Conservation (phyloP, 2,329 filamentous ascomycete genomes). For the Colletotrichum sidae region DNA sequence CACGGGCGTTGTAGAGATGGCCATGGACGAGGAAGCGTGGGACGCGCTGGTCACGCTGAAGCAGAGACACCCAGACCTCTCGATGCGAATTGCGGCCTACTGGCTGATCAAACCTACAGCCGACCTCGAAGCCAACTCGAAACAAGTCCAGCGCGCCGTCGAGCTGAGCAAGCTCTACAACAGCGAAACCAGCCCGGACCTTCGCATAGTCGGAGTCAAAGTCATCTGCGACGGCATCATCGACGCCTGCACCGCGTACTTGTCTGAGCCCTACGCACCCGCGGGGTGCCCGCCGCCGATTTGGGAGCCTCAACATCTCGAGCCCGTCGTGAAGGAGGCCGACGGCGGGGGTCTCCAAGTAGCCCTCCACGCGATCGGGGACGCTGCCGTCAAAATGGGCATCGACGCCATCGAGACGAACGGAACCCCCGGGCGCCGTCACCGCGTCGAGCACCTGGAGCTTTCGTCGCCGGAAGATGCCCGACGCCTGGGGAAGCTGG, state of each 20-base stretch:
- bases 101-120: conserved; percentile 55
- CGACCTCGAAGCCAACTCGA: conserved; percentile 46
- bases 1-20: conserved; percentile 60
- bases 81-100: conserved; percentile 55
- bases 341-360: conserved; percentile 67
- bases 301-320: conserved; percentile 65
- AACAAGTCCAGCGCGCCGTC: conserved; percentile 53
- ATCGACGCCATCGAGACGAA: conserved; percentile 64
- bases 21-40: conserved; percentile 59
- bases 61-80: conserved; percentile 38
- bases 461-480: conserved; percentile 67
- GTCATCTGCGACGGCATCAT: conserved; percentile 74
- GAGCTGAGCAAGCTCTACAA: conserved; percentile 51
- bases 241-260: conserved; percentile 72
- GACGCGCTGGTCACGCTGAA: conserved; percentile 47
- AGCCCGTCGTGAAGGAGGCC: conserved; percentile 65
- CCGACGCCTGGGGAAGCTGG: conserved; percentile 64
- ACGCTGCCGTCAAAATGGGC: conserved; percentile 67
- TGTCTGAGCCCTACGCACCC: conserved; percentile 69
- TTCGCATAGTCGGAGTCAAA: conserved; percentile 71
- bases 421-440: conserved; percentile 59
- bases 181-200: conserved; percentile 47
- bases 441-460: conserved; percentile 75
- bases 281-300: conserved; percentile 60
- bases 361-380: conserved; percentile 75